Percentiles rank a stretch among this genome's conserved stretches.
These are phyloP conservation scores for Phoma sp. DNA, from an alignment of 2,329 filamentous ascomycete species.

Conservation along the genomic window DNA sequence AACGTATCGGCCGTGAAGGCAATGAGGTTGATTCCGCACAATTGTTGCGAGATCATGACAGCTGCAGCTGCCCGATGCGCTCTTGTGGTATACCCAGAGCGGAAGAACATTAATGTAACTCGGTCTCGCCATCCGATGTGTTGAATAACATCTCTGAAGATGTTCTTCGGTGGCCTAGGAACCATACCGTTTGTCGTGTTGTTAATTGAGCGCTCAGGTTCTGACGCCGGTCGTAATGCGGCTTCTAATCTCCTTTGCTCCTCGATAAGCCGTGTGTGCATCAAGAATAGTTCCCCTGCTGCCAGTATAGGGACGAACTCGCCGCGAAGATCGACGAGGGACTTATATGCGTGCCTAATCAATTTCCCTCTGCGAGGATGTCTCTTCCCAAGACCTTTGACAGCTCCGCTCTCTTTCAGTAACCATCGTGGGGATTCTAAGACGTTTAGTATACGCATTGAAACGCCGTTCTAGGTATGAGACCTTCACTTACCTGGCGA, in stretches of 20 bases:
- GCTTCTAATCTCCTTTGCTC: not conserved
- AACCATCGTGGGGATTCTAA: slow-evolving; percentile 9
- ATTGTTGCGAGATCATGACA: slow-evolving; percentile 8
- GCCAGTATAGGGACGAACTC: not conserved
- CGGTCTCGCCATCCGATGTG: slow-evolving; percentile 1
- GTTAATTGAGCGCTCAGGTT: no score
- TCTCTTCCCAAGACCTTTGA: no score
- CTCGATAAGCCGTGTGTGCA: slow-evolving; percentile 1
- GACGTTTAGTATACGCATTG: not conserved
- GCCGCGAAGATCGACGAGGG: slow-evolving; percentile 1
- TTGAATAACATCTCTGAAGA: not conserved
- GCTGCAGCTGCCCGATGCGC: not conserved
- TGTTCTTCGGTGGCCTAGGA: no score
- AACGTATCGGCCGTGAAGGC: slow-evolving; percentile 7
- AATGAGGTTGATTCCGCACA: slow-evolving; percentile 8
- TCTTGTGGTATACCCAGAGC: not conserved
- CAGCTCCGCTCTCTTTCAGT: slow-evolving; percentile 1
- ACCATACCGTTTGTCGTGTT: no score
- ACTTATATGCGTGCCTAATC: no score
- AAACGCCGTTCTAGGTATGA: no score
- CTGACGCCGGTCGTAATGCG: no score
- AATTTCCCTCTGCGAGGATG: no score
- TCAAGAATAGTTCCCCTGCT: not conserved
- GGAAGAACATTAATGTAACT: not conserved
- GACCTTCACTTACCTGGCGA: slow-evolving; percentile 5